These are phyloP conservation scores for Erodium trifolium DNA, from an alignment of 441 rosid genomes.

Conservation along the genomic window DNA sequence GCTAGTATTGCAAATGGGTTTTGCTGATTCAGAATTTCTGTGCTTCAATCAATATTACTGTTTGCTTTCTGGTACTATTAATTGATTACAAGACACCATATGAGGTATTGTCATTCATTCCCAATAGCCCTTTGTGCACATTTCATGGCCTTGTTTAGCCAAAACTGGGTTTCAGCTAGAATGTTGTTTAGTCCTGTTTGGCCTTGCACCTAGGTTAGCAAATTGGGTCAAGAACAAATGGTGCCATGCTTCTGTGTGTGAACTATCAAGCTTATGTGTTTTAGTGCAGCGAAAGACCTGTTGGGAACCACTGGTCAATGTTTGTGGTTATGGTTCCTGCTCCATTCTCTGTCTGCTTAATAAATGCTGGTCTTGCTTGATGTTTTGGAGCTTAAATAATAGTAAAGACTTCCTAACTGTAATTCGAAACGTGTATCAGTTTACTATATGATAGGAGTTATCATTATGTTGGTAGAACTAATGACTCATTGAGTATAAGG, in stretches of 20 bases:
- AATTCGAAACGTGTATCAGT: not conserved
- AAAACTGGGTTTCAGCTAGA: not conserved
- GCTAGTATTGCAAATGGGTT: not conserved
- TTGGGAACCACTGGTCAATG: not conserved
- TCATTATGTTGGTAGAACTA: not conserved
- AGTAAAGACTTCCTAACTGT: too few species aligned
- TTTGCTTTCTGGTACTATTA: not conserved
- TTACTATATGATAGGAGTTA: not conserved
- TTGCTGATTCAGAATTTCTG: not conserved
- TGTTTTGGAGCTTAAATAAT: too few species aligned
- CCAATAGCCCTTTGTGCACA: not conserved
- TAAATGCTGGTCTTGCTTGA: too few species aligned
- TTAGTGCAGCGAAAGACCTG: not conserved
- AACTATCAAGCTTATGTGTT: not conserved
- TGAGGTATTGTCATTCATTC: not conserved
- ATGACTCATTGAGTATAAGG: not conserved
- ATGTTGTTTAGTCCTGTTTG: not conserved
- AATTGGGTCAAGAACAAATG: not conserved
- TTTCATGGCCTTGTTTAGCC: not conserved
- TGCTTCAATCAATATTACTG: not conserved
- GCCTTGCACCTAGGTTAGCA: not conserved
- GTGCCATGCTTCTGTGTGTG: not conserved
- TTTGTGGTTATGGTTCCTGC: not conserved
- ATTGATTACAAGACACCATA: too few species aligned
- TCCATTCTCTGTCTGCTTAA: too few species aligned